phyloP scores from a whole-genome alignment of 1,284 basidiomycete species.

The Vanrija sp. region DNA sequence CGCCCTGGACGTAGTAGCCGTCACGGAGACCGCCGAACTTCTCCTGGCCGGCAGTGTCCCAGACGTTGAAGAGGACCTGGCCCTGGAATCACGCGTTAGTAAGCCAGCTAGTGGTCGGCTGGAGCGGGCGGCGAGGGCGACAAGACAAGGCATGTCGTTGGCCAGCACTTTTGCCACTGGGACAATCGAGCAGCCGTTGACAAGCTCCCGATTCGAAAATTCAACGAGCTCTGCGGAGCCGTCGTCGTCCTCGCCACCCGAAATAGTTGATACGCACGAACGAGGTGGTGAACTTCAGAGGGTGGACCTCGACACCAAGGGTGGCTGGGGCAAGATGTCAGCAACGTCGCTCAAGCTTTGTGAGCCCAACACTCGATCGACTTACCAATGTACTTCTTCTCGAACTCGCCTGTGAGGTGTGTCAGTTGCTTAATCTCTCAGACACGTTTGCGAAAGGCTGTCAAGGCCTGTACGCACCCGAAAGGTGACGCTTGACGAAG shows the following conservation, averaged over 20 bases:
- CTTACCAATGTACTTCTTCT: conserved; percentile 99
- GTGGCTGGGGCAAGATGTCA: conserved; percentile 63
- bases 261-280: conserved; percentile 50
- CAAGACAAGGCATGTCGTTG: too few relatives aligned
- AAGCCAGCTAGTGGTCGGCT: neutral
- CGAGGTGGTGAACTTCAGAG: conserved; percentile 94
- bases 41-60: conserved; percentile 99
- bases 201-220: neutral
- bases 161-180: too few relatives aligned
- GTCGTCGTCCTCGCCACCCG: conserved; percentile 1
- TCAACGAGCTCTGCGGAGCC: neutral
- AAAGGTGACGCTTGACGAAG: conserved; percentile 99
- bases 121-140: neutral
- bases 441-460: neutral
- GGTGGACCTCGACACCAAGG: conserved; percentile 99
- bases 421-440: conserved; percentile 1
- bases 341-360: neutral
- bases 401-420: conserved; percentile 68
- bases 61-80: conserved; percentile 98
- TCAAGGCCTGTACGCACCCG: conserved; percentile 54
- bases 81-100: conserved; percentile 51
- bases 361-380: neutral
- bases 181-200: neutral
- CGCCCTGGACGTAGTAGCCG: conserved; percentile 98
- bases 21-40: conserved; percentile 98